phyloP scores from a whole-genome alignment of 2,329 filamentous ascomycete species.

The Emmonsia crescens region DNA sequence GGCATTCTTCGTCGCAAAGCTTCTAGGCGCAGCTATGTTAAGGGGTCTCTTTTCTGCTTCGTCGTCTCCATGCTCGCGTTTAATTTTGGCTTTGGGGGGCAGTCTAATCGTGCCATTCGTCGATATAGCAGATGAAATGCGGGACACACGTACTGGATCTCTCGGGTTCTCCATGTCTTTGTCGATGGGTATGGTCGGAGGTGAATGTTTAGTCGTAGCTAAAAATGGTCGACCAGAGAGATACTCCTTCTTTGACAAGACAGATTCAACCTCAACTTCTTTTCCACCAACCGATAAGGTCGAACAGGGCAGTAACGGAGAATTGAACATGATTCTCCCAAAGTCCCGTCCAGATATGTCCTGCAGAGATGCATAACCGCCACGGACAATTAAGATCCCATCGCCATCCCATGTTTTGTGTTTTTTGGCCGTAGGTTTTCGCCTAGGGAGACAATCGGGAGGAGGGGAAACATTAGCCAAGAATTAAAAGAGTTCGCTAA shows the following conservation, averaged over 20 bases:
- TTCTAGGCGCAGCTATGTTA: slow-evolving; percentile 29
- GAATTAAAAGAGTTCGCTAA: background rate
- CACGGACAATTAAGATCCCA: slow-evolving; percentile 49
- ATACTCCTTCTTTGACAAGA: slow-evolving; percentile 51
- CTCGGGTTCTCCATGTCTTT: slow-evolving; percentile 10
- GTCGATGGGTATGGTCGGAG: slow-evolving; percentile 6
- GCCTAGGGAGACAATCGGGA: slow-evolving; percentile 35
- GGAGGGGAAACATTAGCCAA: background rate
- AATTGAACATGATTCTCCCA: slow-evolving; percentile 46
- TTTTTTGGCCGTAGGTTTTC: slow-evolving; percentile 60
- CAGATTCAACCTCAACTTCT: slow-evolving; percentile 56
- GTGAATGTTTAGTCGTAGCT: slow-evolving; percentile 16
- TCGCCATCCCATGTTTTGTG: slow-evolving; percentile 71
- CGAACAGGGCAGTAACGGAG: slow-evolving; percentile 49
- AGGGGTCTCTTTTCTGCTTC: slow-evolving; percentile 30
- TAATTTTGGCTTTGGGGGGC: slow-evolving; percentile 15
- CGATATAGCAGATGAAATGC: background rate
- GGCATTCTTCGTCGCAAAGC: slow-evolving; percentile 31
- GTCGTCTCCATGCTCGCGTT: slow-evolving; percentile 8
- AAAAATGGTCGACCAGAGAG: slow-evolving; percentile 27
- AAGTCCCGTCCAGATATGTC: slow-evolving; percentile 54
- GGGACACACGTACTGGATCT: background rate
- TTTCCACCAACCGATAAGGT: slow-evolving; percentile 54
- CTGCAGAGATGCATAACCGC: slow-evolving; percentile 49
- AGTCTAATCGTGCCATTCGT: slow-evolving; percentile 4